Evolutionary conservation across 305 asterid species (phyloP).

Genomic region (Fraxinus latifolia): DNA sequence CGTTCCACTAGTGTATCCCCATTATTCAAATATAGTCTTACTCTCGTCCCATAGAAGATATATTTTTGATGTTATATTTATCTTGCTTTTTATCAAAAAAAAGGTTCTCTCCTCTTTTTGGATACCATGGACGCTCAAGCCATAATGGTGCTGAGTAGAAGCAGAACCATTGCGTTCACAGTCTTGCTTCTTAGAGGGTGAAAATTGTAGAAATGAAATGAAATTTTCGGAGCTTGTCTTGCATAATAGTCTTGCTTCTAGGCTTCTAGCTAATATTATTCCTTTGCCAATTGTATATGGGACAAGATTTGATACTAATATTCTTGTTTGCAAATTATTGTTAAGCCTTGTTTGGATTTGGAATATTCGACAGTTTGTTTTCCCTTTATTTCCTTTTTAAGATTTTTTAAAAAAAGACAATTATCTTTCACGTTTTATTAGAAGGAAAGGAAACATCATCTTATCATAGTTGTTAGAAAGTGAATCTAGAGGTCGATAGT

Average conservation of each 20-base stretch:
- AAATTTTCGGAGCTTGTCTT: not conserved
- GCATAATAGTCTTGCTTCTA: not conserved
- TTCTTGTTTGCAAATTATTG: not conserved
- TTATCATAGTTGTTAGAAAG: not conserved
- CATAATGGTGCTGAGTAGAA: not conserved
- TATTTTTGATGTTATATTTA: not conserved
- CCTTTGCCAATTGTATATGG: not conserved
- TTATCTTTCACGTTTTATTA: not conserved
- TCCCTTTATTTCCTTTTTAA: not conserved
- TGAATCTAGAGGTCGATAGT: not conserved
- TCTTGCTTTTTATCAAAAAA: not conserved
- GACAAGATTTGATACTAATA: not conserved
- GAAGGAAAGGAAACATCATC: not conserved
- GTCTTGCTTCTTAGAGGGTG: not conserved
- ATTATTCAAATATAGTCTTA: slow-evolving; percentile 7
- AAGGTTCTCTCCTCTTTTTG: not conserved
- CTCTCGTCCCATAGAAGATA: not conserved
- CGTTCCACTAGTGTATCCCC: not conserved
- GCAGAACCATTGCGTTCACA: not conserved
- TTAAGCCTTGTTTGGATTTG: not conserved
- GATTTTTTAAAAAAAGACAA: not conserved
- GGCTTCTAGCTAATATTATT: not conserved
- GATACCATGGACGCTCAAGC: not conserved
- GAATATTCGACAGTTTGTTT: not conserved
- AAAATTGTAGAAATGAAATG: not conserved